Evolutionary conservation across 208 protist species (phyloP).

Genomic region (Trypanosoma avium): DNA sequence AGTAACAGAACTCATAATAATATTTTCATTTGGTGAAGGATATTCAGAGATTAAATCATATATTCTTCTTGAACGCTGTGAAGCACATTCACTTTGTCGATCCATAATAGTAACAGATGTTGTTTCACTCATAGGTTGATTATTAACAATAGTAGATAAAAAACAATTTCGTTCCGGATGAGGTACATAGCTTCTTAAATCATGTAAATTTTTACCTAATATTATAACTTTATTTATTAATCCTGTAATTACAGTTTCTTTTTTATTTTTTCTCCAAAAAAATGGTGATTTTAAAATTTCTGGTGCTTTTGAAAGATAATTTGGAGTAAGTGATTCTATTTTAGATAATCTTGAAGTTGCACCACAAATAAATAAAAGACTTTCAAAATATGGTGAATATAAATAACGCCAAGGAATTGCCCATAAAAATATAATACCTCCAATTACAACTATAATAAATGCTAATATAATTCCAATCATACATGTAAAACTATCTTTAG

Average conservation of each 20-base stretch:
- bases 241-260: neutral
- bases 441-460: conserved; percentile 24
- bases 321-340: conserved; percentile 7
- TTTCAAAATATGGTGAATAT: neutral
- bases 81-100: neutral
- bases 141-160: neutral
- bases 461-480: conserved; percentile 29
- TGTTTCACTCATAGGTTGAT: neutral
- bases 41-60: neutral
- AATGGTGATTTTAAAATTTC: neutral
- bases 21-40: neutral
- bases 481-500: conserved; percentile 22
- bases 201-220: conserved; percentile 6
- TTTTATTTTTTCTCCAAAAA: conserved; percentile 2
- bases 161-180: neutral
- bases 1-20: neutral
- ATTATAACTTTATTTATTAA: conserved; percentile 10
- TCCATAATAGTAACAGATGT: neutral
- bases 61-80: neutral
- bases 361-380: conserved; percentile 11
- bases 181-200: conserved; percentile 10
- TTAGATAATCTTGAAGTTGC: neutral
- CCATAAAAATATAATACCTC: conserved; percentile 7
- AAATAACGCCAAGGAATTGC: conserved; percentile 17
- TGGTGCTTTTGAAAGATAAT: neutral